A percentile compares a stretch with the other conserved stretches of the same genome.
Conservation (phyloP, 2,329 filamentous ascomycete genomes). For the Fusarium sp. region DNA sequence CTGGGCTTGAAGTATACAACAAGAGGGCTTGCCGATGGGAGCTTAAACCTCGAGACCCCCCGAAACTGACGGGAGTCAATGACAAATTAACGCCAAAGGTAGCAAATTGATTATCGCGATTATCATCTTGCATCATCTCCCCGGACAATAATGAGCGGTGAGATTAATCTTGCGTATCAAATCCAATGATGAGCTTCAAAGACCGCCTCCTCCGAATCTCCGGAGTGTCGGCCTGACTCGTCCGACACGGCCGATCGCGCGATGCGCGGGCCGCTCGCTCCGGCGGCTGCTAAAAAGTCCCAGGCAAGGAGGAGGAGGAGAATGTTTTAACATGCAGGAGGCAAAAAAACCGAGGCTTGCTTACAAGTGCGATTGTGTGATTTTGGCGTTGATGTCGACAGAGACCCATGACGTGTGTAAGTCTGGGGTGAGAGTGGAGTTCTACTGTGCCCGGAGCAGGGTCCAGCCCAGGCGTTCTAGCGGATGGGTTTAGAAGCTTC, state of each 20-base stretch:
- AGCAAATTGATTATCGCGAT: not conserved
- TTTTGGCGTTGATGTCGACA: constrained; percentile 42
- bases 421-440: constrained; percentile 35
- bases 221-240: constrained; percentile 26
- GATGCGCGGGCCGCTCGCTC: constrained; percentile 20
- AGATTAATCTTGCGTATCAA: not conserved
- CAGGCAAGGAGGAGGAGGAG: not conserved
- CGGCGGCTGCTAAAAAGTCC: not conserved
- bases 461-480: constrained; percentile 19
- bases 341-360: not conserved
- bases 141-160: constrained; percentile 1
- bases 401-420: constrained; percentile 31
- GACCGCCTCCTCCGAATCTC: not conserved
- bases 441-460: constrained; percentile 1
- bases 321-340: not conserved
- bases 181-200: not conserved
- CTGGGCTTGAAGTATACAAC: not conserved
- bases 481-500: constrained; percentile 14
- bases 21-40: not conserved
- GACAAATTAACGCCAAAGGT: not conserved
- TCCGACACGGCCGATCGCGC: constrained; percentile 32
- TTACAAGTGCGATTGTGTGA: constrained; percentile 38
- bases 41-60: not conserved
- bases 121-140: constrained; percentile 6
- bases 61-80: not conserved